Evolutionary conservation across 345 rosid species (phyloP), one percentile per base, ranked within the genome.

Genomic region (Garcia nutans): DNA sequence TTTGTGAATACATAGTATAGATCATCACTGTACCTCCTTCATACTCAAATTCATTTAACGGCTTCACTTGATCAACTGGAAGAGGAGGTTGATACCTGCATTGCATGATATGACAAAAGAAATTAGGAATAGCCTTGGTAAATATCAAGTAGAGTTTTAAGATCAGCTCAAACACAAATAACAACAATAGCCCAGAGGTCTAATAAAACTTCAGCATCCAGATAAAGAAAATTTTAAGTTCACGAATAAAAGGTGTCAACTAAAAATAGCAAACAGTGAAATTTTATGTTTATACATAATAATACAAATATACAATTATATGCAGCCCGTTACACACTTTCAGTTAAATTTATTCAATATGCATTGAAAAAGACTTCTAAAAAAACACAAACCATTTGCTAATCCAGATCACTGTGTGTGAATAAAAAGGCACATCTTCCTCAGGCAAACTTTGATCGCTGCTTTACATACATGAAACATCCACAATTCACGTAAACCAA

Each of bases 21-120:
- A 23, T 17, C n/a, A 24, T 63, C 62, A 11, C 28, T 37, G 55
- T 64, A 76, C 85, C 85, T 82, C 82, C 73, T 64, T 79, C 74
- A 23, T 76, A 20, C 19, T 79, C 85, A 73, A 49, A 28, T 69
- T 79, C 85, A 76, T 44, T 61, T 65, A 58, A 59, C 17, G 85
- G 78, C 74, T 59, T 82, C 71, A 82, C 85, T 70, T 73, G 85
- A 65, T 82, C 85, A 42, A 65, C 74, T 31, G 85, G 81, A 76
- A 82, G 77, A 45, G 85, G 85, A 1, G 76, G 78, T 65, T 82
- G 85, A 71, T 82, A 79, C 4, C 85, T 82, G 55, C 72, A 75
- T 52, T 31, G 7, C 47, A 70, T 54, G 15, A 33, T 15, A 8
- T 13, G 17, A 3, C 11, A 50, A 23, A 69, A 1, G 41, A 50